Evolutionary conservation across 129 eudicot genomes (phyloP).

Genomic region (Smallanthus sonchifolius): DNA sequence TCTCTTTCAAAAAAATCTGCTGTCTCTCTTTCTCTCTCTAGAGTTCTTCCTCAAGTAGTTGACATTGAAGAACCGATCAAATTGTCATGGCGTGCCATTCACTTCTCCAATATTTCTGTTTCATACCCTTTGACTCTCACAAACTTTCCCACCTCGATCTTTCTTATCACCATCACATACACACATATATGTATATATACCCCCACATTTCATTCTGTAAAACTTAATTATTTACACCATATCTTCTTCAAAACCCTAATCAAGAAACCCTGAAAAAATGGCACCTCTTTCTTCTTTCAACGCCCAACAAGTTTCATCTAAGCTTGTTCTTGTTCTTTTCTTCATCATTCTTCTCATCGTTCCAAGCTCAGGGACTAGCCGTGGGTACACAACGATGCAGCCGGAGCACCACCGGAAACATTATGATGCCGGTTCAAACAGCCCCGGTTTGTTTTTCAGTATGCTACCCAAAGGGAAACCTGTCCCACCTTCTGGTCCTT

Average conservation of each 20-base stretch:
- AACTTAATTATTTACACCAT: background rate
- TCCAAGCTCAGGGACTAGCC: conserved; percentile 32
- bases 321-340: conserved; percentile 16
- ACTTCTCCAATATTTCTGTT: conserved; percentile 23
- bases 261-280: conserved; percentile 9
- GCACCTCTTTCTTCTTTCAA: conserved; percentile 14
- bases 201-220: background rate
- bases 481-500: conserved; percentile 76
- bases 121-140: conserved; percentile 30
- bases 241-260: background rate
- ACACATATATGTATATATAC: background rate
- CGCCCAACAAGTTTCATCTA: conserved; percentile 1
- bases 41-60: conserved; percentile 20
- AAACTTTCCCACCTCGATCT: background rate
- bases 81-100: conserved; percentile 37
- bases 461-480: conserved; percentile 55
- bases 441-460: conserved; percentile 26
- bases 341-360: conserved; percentile 23
- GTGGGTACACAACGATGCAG: conserved; percentile 24
- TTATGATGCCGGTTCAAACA: conserved; percentile 4
- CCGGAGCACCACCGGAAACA: conserved; percentile 16
- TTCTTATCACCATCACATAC: background rate
- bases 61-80: conserved; percentile 22
- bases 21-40: conserved; percentile 5
- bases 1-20: conserved; percentile 1